phyloP scores from a whole-genome alignment of 768 basidiomycete species.

The Kwoniella sp. region DNA sequence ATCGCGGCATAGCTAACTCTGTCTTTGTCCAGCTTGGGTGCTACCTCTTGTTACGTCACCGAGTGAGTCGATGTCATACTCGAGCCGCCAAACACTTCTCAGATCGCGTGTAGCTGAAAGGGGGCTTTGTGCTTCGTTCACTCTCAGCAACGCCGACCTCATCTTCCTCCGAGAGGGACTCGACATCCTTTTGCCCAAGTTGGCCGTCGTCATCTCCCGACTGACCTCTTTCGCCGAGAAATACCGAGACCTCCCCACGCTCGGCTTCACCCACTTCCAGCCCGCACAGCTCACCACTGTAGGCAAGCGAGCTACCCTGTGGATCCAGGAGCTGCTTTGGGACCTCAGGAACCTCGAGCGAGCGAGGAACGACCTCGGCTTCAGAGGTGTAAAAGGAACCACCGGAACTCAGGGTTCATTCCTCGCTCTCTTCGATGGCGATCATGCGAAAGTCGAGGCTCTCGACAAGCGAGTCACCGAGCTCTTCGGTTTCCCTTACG shows the following conservation, averaged over 20 bases:
- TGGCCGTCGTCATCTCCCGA: slow-evolving; percentile 87
- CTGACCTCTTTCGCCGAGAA: slow-evolving; percentile 80
- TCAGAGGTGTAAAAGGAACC: slow-evolving; percentile 98
- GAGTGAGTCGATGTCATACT: slow-evolving; percentile 65
- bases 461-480: slow-evolving; percentile 87
- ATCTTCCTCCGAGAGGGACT: slow-evolving; percentile 92
- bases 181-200: slow-evolving; percentile 77
- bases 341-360: slow-evolving; percentile 90
- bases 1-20: slow-evolving; percentile 6
- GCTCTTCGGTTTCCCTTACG: slow-evolving; percentile 87
- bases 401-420: slow-evolving; percentile 98
- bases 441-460: slow-evolving; percentile 90
- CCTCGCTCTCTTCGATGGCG: slow-evolving; percentile 87
- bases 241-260: slow-evolving; percentile 83
- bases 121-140: neutral
- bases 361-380: slow-evolving; percentile 87
- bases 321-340: slow-evolving; percentile 98
- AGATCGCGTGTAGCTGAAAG: no score
- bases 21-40: slow-evolving; percentile 68
- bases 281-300: slow-evolving; percentile 98
- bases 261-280: slow-evolving; percentile 99
- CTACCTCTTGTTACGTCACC: slow-evolving; percentile 98
- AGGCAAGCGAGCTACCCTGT: slow-evolving; percentile 92
- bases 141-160: slow-evolving; percentile 86
- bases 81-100: no score